Evolutionary conservation across 176 grass and related monocot species (phyloP).

Genomic region (Secale cereale): DNA sequence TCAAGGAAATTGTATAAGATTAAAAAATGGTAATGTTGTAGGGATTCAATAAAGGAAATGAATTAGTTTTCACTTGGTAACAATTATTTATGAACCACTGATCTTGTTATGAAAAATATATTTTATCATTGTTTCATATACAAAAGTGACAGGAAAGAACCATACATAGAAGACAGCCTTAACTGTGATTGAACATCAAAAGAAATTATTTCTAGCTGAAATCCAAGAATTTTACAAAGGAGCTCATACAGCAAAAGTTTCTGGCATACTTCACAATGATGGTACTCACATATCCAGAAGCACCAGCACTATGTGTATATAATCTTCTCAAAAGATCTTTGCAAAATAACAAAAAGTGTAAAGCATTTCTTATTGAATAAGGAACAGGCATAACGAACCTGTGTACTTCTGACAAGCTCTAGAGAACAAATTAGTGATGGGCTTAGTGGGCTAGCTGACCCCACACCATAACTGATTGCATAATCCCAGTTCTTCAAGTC

Average conservation of each 20-base stretch:
- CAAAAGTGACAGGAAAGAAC: background rate
- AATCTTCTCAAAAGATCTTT: background rate
- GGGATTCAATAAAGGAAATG: background rate
- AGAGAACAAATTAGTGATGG: constrained; percentile 83
- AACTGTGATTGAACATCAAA: background rate
- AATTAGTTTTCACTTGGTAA: background rate
- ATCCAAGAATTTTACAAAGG: background rate
- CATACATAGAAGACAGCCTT: background rate
- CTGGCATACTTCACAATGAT: background rate
- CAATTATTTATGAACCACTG: background rate
- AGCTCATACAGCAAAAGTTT: background rate
- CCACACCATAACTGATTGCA: constrained; percentile 73
- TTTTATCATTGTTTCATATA: background rate
- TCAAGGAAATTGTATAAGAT: constrained; percentile 21
- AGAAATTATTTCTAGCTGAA: background rate
- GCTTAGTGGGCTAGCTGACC: constrained; percentile 66
- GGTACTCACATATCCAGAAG: background rate
- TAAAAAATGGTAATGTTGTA: background rate
- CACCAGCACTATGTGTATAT: background rate
- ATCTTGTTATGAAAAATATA: background rate
- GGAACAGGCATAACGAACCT: constrained; percentile 32
- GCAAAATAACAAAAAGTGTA: background rate
- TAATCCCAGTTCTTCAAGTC: constrained; percentile 82
- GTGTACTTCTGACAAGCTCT: constrained; percentile 64
- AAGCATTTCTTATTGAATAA: constrained; percentile 7